phyloP scores from a whole-genome alignment of 257 asterid genomes.

The Capsicum pubescens region DNA sequence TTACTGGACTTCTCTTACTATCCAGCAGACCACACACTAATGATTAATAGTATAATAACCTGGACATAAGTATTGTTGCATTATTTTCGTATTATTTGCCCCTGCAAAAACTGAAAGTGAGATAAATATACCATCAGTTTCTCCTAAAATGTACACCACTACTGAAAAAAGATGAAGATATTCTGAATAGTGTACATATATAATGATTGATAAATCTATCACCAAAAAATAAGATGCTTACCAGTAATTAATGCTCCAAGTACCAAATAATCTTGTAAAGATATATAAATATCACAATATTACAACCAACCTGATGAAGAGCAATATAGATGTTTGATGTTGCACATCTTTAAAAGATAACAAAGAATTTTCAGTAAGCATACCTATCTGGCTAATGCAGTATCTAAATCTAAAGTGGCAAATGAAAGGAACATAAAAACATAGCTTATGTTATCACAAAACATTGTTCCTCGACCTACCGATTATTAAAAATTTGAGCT shows the following conservation, averaged over 20 bases:
- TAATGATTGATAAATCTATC: background rate
- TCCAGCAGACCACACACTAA: background rate
- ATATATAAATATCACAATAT: constrained; percentile 63
- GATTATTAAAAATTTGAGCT: constrained; percentile 29
- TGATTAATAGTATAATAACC: constrained; percentile 45
- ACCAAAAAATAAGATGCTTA: constrained; percentile 31
- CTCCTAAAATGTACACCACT: background rate
- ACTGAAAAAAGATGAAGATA: background rate
- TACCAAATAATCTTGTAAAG: constrained; percentile 74
- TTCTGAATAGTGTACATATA: background rate
- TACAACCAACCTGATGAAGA: constrained; percentile 82
- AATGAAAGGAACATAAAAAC: constrained; percentile 93
- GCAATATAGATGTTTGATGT: constrained; percentile 86
- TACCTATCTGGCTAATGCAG: constrained; percentile 84
- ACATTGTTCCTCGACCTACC: constrained; percentile 93
- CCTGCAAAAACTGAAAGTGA: constrained; percentile 76
- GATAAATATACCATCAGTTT: constrained; percentile 33
- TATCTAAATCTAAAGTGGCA: constrained; percentile 93
- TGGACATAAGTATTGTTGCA: constrained; percentile 90
- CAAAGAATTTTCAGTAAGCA: constrained; percentile 20
- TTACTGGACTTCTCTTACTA: background rate
- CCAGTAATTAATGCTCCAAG: constrained; percentile 70
- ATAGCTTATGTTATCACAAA: constrained; percentile 81
- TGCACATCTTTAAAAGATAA: constrained; percentile 59
- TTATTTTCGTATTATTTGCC: constrained; percentile 70